These are phyloP conservation scores for Nicotiana undulata DNA, from an alignment of 257 asterid genomes.

Conservation along the genomic window DNA sequence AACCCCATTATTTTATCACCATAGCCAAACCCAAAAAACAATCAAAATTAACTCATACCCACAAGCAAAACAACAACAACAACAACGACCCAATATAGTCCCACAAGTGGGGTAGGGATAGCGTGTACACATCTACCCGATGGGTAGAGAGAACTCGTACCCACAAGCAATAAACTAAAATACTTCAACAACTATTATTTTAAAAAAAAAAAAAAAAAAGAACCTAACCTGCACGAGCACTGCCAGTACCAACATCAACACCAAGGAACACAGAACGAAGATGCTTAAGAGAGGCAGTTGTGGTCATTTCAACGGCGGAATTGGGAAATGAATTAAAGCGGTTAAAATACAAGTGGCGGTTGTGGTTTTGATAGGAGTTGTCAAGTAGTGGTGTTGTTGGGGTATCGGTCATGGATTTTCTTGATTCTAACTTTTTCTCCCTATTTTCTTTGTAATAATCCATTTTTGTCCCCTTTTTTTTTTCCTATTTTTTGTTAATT, in stretches of 20 bases:
- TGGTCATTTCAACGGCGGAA: constrained; percentile 46
- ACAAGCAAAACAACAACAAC: no score
- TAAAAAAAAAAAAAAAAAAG: neutral
- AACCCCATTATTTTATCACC: neutral
- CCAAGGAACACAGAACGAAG: constrained; percentile 66
- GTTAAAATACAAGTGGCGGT: constrained; percentile 9
- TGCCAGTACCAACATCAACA: constrained; percentile 95
- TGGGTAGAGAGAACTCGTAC: no score
- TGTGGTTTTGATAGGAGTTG: neutral
- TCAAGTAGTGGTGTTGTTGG: constrained; percentile 12
- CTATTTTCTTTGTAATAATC: neutral
- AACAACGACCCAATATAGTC: no score
- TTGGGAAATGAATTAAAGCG: constrained; percentile 16
- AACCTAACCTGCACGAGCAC: constrained; percentile 89
- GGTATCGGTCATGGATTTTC: constrained; percentile 21
- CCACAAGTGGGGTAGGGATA: no score
- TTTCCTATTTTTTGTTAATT: neutral
- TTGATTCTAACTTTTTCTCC: constrained; percentile 22
- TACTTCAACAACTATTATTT: neutral
- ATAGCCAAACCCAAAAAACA: neutral
- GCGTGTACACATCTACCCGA: no score
- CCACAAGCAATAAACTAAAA: neutral
- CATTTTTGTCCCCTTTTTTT: neutral
- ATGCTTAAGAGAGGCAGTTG: constrained; percentile 24
- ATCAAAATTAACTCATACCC: neutral